These are phyloP conservation scores for Pseudozyma thailandica DNA, from an alignment of 1,284 basidiomycete genomes.

Conservation along the genomic window DNA sequence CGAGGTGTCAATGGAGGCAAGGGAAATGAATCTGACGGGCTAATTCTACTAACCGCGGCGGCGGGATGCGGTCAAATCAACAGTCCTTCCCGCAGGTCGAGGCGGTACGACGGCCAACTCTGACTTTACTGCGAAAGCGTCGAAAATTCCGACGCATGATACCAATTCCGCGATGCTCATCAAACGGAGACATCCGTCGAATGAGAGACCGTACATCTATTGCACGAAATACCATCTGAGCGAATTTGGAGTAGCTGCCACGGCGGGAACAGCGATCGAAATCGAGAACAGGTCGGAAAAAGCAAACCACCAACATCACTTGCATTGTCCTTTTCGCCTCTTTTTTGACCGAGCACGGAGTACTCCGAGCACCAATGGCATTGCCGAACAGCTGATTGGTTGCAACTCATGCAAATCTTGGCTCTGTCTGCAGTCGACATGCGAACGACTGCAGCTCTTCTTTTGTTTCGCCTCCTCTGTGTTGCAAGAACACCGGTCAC, in stretches of 20 bases:
- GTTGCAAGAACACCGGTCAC: conserved; percentile 3
- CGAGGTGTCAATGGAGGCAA: background rate
- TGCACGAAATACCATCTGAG: too few relatives aligned
- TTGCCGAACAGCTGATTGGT: background rate
- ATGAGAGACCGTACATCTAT: background rate
- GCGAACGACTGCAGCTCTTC: background rate
- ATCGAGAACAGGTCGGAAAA: background rate
- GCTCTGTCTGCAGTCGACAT: background rate
- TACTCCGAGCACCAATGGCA: background rate
- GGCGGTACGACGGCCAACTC: background rate
- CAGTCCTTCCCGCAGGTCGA: background rate
- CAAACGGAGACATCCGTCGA: background rate
- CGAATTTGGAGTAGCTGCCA: too few relatives aligned
- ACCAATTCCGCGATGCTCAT: background rate
- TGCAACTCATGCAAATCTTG: background rate
- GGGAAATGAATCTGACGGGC: background rate
- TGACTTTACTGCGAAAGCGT: too few relatives aligned
- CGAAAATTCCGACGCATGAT: background rate
- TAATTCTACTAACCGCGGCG: too few relatives aligned
- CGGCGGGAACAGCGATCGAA: too few relatives aligned
- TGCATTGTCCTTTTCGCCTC: background rate
- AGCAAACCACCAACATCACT: background rate
- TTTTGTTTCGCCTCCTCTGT: background rate
- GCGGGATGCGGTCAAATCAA: background rate
- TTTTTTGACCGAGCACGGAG: background rate